Base-by-base conservation (phyloP, 371 early-diverging fungal genomes). In the Conidiobolus incongruus region DNA sequence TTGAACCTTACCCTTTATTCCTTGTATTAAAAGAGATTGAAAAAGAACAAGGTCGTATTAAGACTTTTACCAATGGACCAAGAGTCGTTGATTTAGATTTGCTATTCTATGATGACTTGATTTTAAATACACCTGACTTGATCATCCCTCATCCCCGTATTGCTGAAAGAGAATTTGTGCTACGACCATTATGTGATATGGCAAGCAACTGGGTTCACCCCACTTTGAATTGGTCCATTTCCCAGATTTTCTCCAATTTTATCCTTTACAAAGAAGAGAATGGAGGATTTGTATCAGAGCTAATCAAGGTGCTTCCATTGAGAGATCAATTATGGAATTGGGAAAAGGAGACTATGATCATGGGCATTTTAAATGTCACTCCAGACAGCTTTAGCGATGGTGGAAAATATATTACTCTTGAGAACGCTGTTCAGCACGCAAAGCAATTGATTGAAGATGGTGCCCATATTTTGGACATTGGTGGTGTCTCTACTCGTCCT, bases 341-440 rank as follows among this genome's bases (percentile, higher is more conserved):
- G 80, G 58, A 59, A 23, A 51, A 58, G 4, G 70, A 67, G 40
- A 85, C 88, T 0, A 68, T 65, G 40, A 59, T 91, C 44, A 97
- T 97, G 97, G 97, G 94, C 28, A 90, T 97, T 26, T 61, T 97
- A 23, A 97, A 95, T 51, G 77, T 83, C 13, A 95, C 97, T 0
- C 96, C 94, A 1, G 97, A 97, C 59, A 83, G 84, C 50, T 97
- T 97, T 58, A 81, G 81, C 35, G 97, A 94, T 49, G 97, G 94
- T 43, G 94, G 93, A 29, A 56, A 62, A 38, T 69, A 68, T 48
- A 52, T 45, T 29, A 61, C 68, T 12, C 42, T 72, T 0, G 80
- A 76, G 13, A 45, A 56, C 0, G 97, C 93, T 1, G 72, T 74
- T 12, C 56, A 53, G 10, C 71, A 73, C 11, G 83, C 86, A 0